Evolutionary conservation across 495 filamentous ascomycete species (phyloP), one percentile per base, ranked within the genome.

Genomic region (Penicillium riverlandense): DNA sequence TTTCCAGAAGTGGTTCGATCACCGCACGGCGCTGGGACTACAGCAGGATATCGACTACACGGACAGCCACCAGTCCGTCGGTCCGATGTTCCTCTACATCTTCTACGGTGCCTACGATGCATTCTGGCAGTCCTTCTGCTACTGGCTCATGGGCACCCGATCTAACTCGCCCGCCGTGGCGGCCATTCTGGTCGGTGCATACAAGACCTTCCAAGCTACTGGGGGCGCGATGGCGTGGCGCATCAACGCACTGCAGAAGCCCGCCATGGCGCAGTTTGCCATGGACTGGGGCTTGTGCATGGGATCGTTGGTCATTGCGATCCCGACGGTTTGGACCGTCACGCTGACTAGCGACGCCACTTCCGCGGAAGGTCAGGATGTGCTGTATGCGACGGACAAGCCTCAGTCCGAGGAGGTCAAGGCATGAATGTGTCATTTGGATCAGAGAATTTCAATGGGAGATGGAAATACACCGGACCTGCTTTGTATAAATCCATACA

Each of bases 141-240:
- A 94, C 72, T 94, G 88, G 88, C 41, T 70, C 13, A 90, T 96
- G 78, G 90, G 90, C 37, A 79, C 90, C 4, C 72, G 86, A 35
- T 88, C 84, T 49, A 95, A 96, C 67, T 89, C 88, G 12, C 80
- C 85, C 29, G 84, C 86, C 49, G 88, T 84, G 55, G 77, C 88
- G 5, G 90, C 90, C 58, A 90, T 94, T 66, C 79, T 90, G 51
- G 81, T 88, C 11, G 90, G 90, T 36, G 94, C 88, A 65, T 95
- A 95, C 72, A 94, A 94, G 58, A 86, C 85, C 37, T 84, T 96
- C 54, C 89, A 96, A 66, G 85, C 83, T n/a, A 81, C 85, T 2
- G 90, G 88, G 38, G 80, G 83, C n/a, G 88, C 87, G 6, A 79
- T 95, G 52, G 83, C 84, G 33, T 96, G 83, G 84, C 75, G 83